Base-by-base conservation (phyloP, 768 basidiomycete species). In the Tylopilus rubrobrunneus region DNA sequence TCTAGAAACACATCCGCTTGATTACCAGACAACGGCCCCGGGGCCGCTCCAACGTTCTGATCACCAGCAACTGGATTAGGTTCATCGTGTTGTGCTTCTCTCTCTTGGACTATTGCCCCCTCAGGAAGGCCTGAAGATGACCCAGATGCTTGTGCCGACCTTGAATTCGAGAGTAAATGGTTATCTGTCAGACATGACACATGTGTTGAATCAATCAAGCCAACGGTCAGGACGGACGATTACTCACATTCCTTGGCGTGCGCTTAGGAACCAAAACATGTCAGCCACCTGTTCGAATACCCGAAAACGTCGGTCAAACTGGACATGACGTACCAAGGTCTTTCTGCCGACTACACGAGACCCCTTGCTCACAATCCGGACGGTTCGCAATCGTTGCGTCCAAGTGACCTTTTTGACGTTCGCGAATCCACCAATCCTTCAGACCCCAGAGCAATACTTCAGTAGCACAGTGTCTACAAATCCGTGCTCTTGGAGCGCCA, bases 381-480 rank as follows among this genome's bases (percentile, higher is more conserved):
- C 87, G 76, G n/a, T 68, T 76, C 60, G 76, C 66, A n/a, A 88
- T 66, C 42, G 64, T 65, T 44, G 76, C 77, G 40, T 84, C 83
- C 49, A 87, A 67, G 57, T 80, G 77, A 15, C 85, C 89, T 61
- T 84, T 87, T 70, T 75, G 78, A 28, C 89, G 80, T 68, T 92
- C 89, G 47, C 85, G 74, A 33, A 91, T 71, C 89, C 90, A 92
- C 89, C 89, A 92, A 37, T 85, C 87, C 56, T 78, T 82, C 42
- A 92, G 63, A 11, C 89, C 89, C 75, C 83, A 88, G 3, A 91
- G 72, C 17, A 92, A 73, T 2, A 90, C 78, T 65, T 91, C 88
- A 0, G 83, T 76, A 2, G 90, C 86, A 64, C 89, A 92, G 40
- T 81, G 69, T 57, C 89, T 74, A 64, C 89, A 92, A 41, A 85